Percentiles rank a stretch among this genome's conserved stretches.
These are phyloP conservation scores for Termitomyces sp. DNA, from an alignment of 768 basidiomycete species.

Conservation along the genomic window DNA sequence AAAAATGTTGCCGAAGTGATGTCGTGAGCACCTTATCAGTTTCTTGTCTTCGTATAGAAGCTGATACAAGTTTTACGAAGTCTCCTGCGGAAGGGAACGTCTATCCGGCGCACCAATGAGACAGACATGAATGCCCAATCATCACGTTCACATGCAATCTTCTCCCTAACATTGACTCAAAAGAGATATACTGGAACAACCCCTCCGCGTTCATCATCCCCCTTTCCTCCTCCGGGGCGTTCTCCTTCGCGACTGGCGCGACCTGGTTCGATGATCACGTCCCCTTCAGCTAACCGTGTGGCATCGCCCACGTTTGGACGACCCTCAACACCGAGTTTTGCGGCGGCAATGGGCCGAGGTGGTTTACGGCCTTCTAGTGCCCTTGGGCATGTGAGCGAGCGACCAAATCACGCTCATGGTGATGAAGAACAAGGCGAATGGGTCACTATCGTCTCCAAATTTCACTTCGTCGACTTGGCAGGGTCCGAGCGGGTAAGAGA, in stretches of 20 bases:
- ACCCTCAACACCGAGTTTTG: constrained; percentile 77
- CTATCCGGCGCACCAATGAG: constrained; percentile 91
- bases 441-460: constrained; percentile 90
- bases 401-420: constrained; percentile 24
- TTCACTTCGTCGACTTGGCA: constrained; percentile 97
- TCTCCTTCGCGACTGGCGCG: constrained; percentile 77
- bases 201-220: constrained; percentile 70
- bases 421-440: constrained; percentile 79
- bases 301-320: constrained; percentile 77
- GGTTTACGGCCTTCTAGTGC: constrained; percentile 75
- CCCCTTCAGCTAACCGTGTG: constrained; percentile 46
- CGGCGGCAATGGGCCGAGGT: constrained; percentile 68
- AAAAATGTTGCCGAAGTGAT: constrained; percentile 85
- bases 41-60: constrained; percentile 1
- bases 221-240: constrained; percentile 68
- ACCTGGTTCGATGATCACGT: constrained; percentile 73
- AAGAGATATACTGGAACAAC: constrained; percentile 78
- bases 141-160: constrained; percentile 98
- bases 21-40: constrained; percentile 55
- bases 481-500: constrained; percentile 86
- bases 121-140: constrained; percentile 99
- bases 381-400: constrained; percentile 65
- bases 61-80: constrained; percentile 33
- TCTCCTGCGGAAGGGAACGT: constrained; percentile 84
- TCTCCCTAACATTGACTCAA: constrained; percentile 92